A percentile compares a stretch with the other conserved stretches of the same genome.
phyloP scores from a whole-genome alignment of 441 rosid genomes.

The Daphne laureola region DNA sequence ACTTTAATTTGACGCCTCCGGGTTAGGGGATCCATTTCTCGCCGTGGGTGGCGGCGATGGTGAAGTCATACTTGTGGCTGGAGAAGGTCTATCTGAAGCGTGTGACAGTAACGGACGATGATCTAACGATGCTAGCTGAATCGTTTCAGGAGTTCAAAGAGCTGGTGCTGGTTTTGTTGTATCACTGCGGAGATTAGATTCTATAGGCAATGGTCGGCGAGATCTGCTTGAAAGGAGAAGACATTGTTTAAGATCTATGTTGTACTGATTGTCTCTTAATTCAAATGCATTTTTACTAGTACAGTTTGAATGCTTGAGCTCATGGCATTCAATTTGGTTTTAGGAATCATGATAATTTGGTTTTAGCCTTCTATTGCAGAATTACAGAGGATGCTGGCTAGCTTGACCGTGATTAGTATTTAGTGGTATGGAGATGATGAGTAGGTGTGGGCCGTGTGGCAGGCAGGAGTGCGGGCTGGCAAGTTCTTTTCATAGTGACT shows the following conservation, averaged over 20 bases:
- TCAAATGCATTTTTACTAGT: no score
- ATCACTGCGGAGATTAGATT: background rate
- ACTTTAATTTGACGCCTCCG: conserved; percentile 74
- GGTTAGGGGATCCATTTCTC: conserved; percentile 71
- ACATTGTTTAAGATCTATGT: background rate
- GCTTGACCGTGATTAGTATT: no score
- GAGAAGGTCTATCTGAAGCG: conserved; percentile 72
- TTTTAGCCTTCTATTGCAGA: no score
- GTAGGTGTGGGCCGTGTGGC: no score
- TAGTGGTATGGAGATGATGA: no score
- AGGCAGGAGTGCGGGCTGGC: no score
- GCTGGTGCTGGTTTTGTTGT: conserved; percentile 59
- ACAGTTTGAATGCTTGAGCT: background rate
- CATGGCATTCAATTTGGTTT: background rate
- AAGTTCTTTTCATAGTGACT: no score
- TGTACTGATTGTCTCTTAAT: no score
- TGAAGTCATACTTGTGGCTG: conserved; percentile 60
- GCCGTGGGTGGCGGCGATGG: conserved; percentile 58
- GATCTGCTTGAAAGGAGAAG: conserved; percentile 21
- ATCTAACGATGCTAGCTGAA: conserved; percentile 51
- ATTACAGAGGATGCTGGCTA: no score
- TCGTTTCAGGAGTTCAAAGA: conserved; percentile 60
- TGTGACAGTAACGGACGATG: conserved; percentile 69
- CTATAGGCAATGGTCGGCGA: background rate
- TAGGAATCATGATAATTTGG: background rate